These are phyloP conservation scores for Fonsecaea pugnacius DNA, from an alignment of 2,329 filamentous ascomycete genomes.

Conservation along the genomic window DNA sequence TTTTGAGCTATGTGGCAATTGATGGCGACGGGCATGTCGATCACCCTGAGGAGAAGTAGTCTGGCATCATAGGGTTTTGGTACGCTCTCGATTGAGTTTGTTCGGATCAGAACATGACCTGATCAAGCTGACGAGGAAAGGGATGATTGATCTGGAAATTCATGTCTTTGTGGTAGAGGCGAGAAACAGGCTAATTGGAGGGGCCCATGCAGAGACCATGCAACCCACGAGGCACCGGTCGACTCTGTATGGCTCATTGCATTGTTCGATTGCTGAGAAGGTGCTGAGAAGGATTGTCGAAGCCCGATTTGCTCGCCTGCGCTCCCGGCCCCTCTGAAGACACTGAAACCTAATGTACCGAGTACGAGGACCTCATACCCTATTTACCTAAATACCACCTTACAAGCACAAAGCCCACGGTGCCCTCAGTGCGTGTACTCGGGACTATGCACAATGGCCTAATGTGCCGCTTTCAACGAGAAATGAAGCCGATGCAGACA, in stretches of 20 bases:
- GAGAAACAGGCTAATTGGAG: constrained; percentile 5
- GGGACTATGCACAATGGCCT: too few relatives aligned
- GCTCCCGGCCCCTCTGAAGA: neutral
- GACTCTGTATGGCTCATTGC: neutral
- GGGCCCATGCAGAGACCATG: neutral
- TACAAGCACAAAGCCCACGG: neutral
- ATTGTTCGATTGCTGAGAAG: constrained; percentile 16
- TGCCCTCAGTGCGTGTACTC: too few relatives aligned
- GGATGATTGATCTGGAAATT: neutral
- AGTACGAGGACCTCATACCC: too few relatives aligned
- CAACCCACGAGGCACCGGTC: neutral
- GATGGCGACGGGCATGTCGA: constrained; percentile 12
- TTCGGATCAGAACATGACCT: neutral
- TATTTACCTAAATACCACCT: too few relatives aligned
- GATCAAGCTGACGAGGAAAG: neutral
- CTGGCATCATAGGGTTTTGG: neutral
- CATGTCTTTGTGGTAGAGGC: neutral
- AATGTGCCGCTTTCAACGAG: too few relatives aligned
- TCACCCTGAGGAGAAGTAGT: neutral
- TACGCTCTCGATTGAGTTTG: neutral
- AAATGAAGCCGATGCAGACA: too few relatives aligned
- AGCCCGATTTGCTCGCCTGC: constrained; percentile 13
- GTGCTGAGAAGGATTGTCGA: constrained; percentile 7
- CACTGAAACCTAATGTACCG: too few relatives aligned
- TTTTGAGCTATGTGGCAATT: constrained; percentile 10